Evolutionary conservation across 1,284 basidiomycete genomes (phyloP).

Genomic region (Fomitiporia mediterranea): DNA sequence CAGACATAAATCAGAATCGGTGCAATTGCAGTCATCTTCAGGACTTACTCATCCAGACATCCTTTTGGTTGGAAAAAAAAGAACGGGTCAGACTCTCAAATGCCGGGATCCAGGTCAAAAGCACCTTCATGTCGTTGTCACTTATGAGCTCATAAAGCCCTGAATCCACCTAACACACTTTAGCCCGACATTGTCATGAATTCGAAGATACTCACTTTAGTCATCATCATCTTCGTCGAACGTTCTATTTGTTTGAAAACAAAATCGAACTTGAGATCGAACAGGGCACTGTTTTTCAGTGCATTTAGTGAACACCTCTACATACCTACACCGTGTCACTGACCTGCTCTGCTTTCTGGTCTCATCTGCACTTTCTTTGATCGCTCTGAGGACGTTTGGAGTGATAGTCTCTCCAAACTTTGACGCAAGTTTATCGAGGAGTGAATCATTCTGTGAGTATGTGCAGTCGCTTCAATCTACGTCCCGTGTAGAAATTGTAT

Average conservation of each 20-base stretch:
- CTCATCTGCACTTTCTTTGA: slow-evolving; percentile 17
- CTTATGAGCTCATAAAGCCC: slow-evolving; percentile 23
- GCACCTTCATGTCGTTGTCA: slow-evolving; percentile 22
- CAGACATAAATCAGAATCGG: neutral
- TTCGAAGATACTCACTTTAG: slow-evolving; percentile 2
- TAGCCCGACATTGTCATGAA: neutral
- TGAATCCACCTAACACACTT: slow-evolving; percentile 20
- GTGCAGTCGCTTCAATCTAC: too few relatives aligned
- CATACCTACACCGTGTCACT: neutral
- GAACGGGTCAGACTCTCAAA: neutral
- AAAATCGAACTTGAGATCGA: slow-evolving; percentile 21
- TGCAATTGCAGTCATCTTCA: neutral
- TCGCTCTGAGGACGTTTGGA: slow-evolving; percentile 9
- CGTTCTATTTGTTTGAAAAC: slow-evolving; percentile 21
- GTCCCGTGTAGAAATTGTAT: too few relatives aligned
- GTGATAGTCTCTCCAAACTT: slow-evolving; percentile 15
- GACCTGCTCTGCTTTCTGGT: slow-evolving; percentile 18
- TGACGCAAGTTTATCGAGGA: slow-evolving; percentile 16
- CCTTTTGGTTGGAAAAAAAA: neutral
- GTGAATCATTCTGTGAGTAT: slow-evolving; percentile 10
- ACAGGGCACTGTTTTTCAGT: slow-evolving; percentile 14
- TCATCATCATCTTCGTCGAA: slow-evolving; percentile 18
- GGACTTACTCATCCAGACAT: slow-evolving; percentile 21
- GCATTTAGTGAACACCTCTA: neutral
- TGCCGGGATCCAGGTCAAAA: neutral